Conservation (phyloP, 495 filamentous ascomycete genomes). For the Aspergillus bertholletiae region DNA sequence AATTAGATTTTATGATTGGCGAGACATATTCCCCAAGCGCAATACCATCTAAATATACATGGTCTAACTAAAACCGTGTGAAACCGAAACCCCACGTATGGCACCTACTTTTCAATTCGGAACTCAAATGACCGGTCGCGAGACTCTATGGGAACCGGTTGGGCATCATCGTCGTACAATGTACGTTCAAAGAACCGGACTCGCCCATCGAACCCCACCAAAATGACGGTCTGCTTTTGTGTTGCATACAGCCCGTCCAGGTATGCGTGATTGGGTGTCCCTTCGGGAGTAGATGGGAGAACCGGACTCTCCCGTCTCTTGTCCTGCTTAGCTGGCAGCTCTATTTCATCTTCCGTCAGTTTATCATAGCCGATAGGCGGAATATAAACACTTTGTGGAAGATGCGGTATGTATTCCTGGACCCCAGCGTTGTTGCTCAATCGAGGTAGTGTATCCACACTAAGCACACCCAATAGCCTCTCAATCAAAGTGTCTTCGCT, state of each 20-base stretch:
- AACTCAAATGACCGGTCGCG: constrained; percentile 60
- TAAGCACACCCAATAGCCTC: constrained; percentile 58
- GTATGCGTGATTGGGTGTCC: neutral
- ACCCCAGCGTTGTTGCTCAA: constrained; percentile 46
- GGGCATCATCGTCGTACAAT: constrained; percentile 61
- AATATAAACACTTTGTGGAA: constrained; percentile 73
- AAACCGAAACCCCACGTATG: neutral
- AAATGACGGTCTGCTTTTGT: constrained; percentile 73
- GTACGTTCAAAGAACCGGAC: constrained; percentile 71
- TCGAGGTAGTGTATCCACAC: constrained; percentile 60
- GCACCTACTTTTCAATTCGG: constrained; percentile 42
- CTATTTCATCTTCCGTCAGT: no score
- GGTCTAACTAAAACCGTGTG: neutral
- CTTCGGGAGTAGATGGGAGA: neutral
- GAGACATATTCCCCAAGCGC: neutral
- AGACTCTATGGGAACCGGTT: constrained; percentile 40
- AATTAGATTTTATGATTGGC: neutral
- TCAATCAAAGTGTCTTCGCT: constrained; percentile 56
- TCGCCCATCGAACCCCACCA: constrained; percentile 67
- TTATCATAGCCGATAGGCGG: constrained; percentile 52
- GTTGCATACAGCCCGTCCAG: constrained; percentile 63
- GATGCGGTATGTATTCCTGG: constrained; percentile 58
- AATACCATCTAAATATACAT: neutral
- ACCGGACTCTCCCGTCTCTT: neutral
- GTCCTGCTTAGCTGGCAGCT: neutral